Evolutionary conservation across 805 yeast species (phyloP).

Genomic region (Ogataea corticis): DNA sequence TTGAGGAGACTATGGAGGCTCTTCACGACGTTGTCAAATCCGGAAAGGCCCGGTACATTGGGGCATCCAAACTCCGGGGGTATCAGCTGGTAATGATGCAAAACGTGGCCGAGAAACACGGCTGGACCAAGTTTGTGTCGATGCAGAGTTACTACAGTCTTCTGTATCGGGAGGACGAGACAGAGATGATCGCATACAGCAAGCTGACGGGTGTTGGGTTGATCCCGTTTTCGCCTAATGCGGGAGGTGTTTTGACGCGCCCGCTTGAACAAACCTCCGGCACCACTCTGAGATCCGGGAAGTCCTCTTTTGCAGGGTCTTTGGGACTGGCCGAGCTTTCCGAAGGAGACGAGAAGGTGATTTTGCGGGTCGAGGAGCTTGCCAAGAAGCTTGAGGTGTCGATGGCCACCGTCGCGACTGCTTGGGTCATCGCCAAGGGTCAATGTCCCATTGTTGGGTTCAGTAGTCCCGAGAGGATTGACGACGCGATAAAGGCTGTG

Average conservation of each 20-base stretch:
- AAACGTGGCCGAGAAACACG: conserved; percentile 52
- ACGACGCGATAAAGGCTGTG: conserved; percentile 48
- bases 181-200: conserved; percentile 61
- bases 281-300: conserved; percentile 8
- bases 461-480: conserved; percentile 46
- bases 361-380: conserved; percentile 55
- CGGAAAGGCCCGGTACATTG: conserved; percentile 56
- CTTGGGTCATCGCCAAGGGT: conserved; percentile 57
- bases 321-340: conserved; percentile 21
- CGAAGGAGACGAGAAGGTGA: conserved; percentile 36
- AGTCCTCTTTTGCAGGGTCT: not conserved
- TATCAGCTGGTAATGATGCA: conserved; percentile 56
- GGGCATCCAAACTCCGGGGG: conserved; percentile 63
- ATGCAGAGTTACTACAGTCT: conserved; percentile 62
- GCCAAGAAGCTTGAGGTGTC: conserved; percentile 46
- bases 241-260: conserved; percentile 55
- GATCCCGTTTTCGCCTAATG: conserved; percentile 63
- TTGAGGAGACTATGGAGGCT: conserved; percentile 56
- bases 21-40: conserved; percentile 50
- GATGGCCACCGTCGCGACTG: conserved; percentile 56
- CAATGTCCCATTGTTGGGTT: conserved; percentile 60
- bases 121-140: conserved; percentile 58
- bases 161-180: conserved; percentile 60
- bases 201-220: conserved; percentile 52
- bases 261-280: conserved; percentile 32